Evolutionary conservation across 805 yeast species (phyloP), one percentile per base, ranked within the genome.

Genomic region (Nakazawaea sp.): DNA sequence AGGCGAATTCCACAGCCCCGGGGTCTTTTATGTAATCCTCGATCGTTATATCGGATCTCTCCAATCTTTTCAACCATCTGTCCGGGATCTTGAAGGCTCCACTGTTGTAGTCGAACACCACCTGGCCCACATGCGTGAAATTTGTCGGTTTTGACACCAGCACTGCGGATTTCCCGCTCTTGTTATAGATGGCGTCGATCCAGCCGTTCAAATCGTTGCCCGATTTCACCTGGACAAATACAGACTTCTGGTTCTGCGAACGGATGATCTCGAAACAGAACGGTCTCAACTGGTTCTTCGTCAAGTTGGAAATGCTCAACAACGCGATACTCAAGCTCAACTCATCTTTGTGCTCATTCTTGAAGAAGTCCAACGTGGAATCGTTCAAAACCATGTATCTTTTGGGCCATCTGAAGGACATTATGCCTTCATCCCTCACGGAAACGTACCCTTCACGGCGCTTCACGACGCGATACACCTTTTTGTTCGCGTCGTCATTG

Each of bases 61-160:
- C 75, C 30, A 75, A 62, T 47, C 74, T 55, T 27, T 62, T 66
- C 43, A 70, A 64, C 81, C 80, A 74, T 30, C 74, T 69, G 18
- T 74, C 76, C 1, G 80, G 79, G 38, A 72, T 62, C 35, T 38
- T 69, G 46, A 72, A 70, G 38, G 66, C 68, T 15, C 81, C 81
- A 47, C 70, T 72, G 20, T 83, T 79, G 4, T 92, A 90, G 55
- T 84, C 94, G 50, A 81, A 83, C 1, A 89, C 89, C 18, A 84
- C 90, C 55, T 84, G 92, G 13, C 89, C 96, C 52, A 81, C 84
- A 56, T 94, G 98, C 9, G 95, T 87, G 58, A 90, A 90, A 57
- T 90, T 89, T 13, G 90, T 85, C 6, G 99, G 99, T 27, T 79
- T 80, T 3, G 97, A 88, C 9, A 92, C 96, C 7, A 62, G 67